These are phyloP conservation scores for Trichoderma endophyticum DNA, from an alignment of 2,329 filamentous ascomycete genomes.

Conservation along the genomic window DNA sequence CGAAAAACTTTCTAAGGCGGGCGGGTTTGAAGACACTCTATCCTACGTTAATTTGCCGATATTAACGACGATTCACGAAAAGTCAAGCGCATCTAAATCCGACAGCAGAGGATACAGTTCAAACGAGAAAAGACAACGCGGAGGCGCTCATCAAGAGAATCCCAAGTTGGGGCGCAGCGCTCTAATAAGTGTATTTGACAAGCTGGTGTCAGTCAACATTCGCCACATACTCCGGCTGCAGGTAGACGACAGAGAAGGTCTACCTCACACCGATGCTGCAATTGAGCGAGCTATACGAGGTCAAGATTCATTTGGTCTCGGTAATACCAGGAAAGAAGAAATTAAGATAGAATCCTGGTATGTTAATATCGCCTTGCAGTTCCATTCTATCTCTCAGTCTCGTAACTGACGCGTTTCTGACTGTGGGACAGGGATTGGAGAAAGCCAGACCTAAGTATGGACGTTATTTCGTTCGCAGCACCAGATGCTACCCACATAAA, in stretches of 20 bases:
- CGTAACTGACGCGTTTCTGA: background rate
- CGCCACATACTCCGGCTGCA: background rate
- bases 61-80: background rate
- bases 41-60: background rate
- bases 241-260: background rate
- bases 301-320: background rate
- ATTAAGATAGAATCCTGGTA: background rate
- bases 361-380: fast-evolving
- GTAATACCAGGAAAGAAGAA: background rate
- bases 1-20: background rate
- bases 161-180: background rate
- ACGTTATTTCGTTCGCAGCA: background rate
- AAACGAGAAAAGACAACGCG: background rate
- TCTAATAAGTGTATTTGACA: background rate
- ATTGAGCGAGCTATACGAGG: background rate
- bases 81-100: background rate
- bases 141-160: background rate
- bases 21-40: background rate
- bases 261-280: background rate
- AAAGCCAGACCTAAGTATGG: background rate
- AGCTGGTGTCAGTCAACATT: background rate
- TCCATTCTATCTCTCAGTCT: background rate
- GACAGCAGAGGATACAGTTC: background rate
- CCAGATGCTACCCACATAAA: background rate
- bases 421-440: background rate